phyloP scores from a whole-genome alignment of 1,139 yeast species.

The Yamadazyma songkhlaensis region DNA sequence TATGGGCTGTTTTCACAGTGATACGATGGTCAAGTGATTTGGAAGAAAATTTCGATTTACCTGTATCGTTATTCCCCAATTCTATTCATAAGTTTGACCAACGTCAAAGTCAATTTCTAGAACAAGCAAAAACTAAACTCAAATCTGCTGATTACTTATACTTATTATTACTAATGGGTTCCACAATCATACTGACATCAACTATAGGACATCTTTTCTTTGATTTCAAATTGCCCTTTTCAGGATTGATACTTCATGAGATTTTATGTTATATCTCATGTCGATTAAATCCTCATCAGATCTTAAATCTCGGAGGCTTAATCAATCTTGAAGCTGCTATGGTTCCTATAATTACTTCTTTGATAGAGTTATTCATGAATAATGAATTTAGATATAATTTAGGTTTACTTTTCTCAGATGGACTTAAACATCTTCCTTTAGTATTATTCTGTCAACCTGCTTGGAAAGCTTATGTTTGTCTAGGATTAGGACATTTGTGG shows the following conservation, averaged over 20 bases:
- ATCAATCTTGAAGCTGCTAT: constrained; percentile 23
- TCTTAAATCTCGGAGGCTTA: constrained; percentile 24
- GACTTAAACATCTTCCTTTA: background rate
- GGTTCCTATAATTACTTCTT: constrained; percentile 24
- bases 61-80: constrained; percentile 19
- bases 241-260: constrained; percentile 26
- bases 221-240: constrained; percentile 5
- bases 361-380: constrained; percentile 18
- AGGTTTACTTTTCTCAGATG: background rate
- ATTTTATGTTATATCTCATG: constrained; percentile 30
- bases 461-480: constrained; percentile 21
- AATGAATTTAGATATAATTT: constrained; percentile 10
- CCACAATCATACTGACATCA: background rate
- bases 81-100: constrained; percentile 14
- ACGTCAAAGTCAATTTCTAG: constrained; percentile 16
- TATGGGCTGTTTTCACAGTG: constrained; percentile 12
- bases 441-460: constrained; percentile 8
- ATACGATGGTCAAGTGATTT: constrained; percentile 13
- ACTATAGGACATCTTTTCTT: constrained; percentile 5
- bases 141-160: constrained; percentile 28
- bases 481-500: constrained; percentile 35
- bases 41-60: constrained; percentile 19
- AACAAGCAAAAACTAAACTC: constrained; percentile 14
- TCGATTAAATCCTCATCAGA: constrained; percentile 23
- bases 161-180: constrained; percentile 19